Conservation (phyloP, 176 grass and related monocot genomes). For the Cenchrus fungigraminus region DNA sequence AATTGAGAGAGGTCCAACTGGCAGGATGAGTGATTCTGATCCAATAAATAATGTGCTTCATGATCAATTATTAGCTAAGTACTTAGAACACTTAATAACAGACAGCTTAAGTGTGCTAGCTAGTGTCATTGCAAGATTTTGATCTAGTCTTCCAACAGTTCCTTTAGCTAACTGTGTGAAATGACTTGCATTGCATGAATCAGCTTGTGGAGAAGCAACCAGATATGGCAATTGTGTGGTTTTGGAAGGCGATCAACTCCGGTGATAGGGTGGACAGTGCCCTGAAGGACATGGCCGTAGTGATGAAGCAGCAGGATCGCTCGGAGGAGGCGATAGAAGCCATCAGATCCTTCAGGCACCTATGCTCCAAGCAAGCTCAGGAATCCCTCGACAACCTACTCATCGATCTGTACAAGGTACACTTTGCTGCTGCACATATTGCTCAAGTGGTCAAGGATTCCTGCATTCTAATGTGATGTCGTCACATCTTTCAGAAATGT, state of each 20-base stretch:
- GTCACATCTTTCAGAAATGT: constrained; percentile 62
- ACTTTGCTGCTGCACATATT: not conserved
- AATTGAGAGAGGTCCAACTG: constrained; percentile 13
- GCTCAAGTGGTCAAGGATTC: not conserved
- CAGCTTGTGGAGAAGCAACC: constrained; percentile 91
- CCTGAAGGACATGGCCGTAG: constrained; percentile 86
- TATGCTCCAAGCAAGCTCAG: constrained; percentile 90
- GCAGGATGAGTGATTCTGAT: not conserved
- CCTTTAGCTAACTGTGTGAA: not conserved
- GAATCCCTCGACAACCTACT: constrained; percentile 95
- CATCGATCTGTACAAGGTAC: constrained; percentile 91
- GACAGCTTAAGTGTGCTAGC: not conserved
- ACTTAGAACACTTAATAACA: not conserved
- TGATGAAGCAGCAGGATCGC: constrained; percentile 91
- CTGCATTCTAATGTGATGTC: not conserved
- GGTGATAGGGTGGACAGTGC: constrained; percentile 84
- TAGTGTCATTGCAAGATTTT: not conserved
- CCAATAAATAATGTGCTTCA: not conserved
- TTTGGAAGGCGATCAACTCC: constrained; percentile 95
- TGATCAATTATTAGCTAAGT: not conserved
- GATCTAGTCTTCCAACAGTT: not conserved
- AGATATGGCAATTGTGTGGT: constrained; percentile 75
- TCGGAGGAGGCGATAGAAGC: constrained; percentile 79
- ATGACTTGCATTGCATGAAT: constrained; percentile 22
- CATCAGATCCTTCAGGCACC: constrained; percentile 81